These are phyloP conservation scores for Hortiboletus rubellus DNA, from an alignment of 1,284 basidiomycete genomes.

Conservation along the genomic window DNA sequence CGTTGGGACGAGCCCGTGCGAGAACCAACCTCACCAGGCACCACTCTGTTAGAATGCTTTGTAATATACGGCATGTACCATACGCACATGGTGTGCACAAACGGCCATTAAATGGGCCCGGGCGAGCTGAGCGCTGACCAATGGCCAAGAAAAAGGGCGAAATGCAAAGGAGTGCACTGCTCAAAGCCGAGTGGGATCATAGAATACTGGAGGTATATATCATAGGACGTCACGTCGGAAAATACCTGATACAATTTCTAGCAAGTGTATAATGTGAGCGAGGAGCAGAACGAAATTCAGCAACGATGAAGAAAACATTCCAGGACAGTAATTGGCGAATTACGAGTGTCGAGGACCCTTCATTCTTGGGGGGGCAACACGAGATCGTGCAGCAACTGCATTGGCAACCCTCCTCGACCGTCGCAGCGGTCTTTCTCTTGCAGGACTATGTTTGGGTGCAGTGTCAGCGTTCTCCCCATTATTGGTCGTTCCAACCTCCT, in stretches of 20 bases:
- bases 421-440: conserved; percentile 41
- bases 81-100: conserved; percentile 15
- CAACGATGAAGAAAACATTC: not conserved
- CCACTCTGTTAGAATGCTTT: conserved; percentile 4
- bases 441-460: not conserved
- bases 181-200: conserved; percentile 33
- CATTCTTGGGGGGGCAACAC: conserved; percentile 29
- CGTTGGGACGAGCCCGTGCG: not conserved
- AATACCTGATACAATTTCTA: conserved; percentile 35
- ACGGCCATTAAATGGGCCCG: conserved; percentile 20
- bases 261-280: conserved; percentile 14
- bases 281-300: conserved; percentile 15
- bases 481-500: conserved; percentile 23
- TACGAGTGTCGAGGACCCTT: conserved; percentile 32
- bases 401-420: conserved; percentile 68
- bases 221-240: conserved; percentile 15
- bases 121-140: conserved; percentile 9
- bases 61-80: conserved; percentile 21
- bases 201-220: conserved; percentile 30
- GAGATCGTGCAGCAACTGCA: conserved; percentile 50
- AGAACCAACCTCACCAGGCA: not conserved
- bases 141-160: conserved; percentile 17
- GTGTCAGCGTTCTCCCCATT: conserved; percentile 5
- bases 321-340: conserved; percentile 5
- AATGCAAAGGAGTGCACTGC: conserved; percentile 19